A percentile compares a stretch with the other conserved stretches of the same genome.
phyloP scores from a whole-genome alignment of 169 alveolate genomes.

The Plasmodium knowlesi region DNA sequence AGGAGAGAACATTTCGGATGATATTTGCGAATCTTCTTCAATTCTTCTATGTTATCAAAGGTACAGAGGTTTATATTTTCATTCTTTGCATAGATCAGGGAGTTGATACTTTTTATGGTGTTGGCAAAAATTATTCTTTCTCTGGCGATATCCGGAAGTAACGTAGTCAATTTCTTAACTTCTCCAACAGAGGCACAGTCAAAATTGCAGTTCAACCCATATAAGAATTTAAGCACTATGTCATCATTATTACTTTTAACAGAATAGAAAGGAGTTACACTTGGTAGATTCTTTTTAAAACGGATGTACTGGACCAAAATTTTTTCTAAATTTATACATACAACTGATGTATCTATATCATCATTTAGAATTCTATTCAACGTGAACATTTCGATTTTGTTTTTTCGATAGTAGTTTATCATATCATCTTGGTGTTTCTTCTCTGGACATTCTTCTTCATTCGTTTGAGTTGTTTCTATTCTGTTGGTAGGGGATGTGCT shows the following conservation, averaged over 20 bases:
- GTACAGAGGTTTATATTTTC: conserved; percentile 66
- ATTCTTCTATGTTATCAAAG: conserved; percentile 66
- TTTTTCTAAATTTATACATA: conserved; percentile 50
- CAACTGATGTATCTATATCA: conserved; percentile 57
- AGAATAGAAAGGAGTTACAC: conserved; percentile 64
- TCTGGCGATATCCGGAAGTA: conserved; percentile 21
- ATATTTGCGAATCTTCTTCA: conserved; percentile 37
- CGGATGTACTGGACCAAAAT: conserved; percentile 53
- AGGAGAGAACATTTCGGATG: conserved; percentile 67
- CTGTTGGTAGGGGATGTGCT: no score
- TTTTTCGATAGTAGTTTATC: conserved; percentile 1
- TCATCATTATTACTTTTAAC: conserved; percentile 68
- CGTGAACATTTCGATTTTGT: conserved; percentile 23
- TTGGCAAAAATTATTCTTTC: conserved; percentile 64
- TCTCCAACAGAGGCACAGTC: conserved; percentile 75
- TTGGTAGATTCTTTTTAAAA: conserved; percentile 57
- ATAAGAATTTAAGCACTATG: conserved; percentile 34
- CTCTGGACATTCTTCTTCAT: background rate
- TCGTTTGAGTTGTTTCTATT: background rate
- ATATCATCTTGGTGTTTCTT: conserved; percentile 30
- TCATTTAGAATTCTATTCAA: conserved; percentile 24
- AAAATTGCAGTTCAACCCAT: conserved; percentile 66
- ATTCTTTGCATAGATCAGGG: conserved; percentile 48
- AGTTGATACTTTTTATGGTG: conserved; percentile 47
- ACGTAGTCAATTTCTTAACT: background rate